Evolutionary conservation across 805 yeast genomes (phyloP).

Genomic region (Cyberlindnera mycetangii): DNA sequence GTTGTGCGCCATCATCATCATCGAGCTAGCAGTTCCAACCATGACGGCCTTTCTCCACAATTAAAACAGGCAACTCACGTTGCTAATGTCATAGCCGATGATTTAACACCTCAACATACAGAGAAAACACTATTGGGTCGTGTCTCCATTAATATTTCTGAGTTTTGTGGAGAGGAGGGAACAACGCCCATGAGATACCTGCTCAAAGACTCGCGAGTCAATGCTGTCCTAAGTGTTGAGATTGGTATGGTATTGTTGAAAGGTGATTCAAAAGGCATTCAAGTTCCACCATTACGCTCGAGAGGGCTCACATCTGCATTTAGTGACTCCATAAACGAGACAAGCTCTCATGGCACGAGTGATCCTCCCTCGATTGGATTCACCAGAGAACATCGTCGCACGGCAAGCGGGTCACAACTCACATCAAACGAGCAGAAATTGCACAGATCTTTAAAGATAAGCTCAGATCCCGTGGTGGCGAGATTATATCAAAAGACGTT

Average conservation of each 20-base stretch:
- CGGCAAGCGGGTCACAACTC: conserved; percentile 10
- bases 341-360: conserved; percentile 14
- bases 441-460: conserved; percentile 19
- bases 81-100: conserved; percentile 9
- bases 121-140: conserved; percentile 56
- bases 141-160: conserved; percentile 66
- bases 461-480: conserved; percentile 47
- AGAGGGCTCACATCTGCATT: conserved; percentile 48
- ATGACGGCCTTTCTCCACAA: conserved; percentile 8
- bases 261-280: conserved; percentile 42
- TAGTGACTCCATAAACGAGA: conserved; percentile 14
- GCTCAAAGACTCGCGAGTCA: conserved; percentile 74
- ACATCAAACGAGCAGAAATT: conserved; percentile 12
- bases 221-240: conserved; percentile 68
- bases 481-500: conserved; percentile 51
- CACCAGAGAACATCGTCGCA: conserved; percentile 6
- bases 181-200: conserved; percentile 58
- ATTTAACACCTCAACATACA: conserved; percentile 1
- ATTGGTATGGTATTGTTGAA: conserved; percentile 46
- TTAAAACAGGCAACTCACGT: conserved; percentile 1
- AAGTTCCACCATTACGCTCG: conserved; percentile 40
- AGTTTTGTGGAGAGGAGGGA: conserved; percentile 53
- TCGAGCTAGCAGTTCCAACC: conserved; percentile 6
- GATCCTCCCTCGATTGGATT: conserved; percentile 2
- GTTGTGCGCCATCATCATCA: conserved; percentile 28